Conservation (phyloP, 306 rosid species). For the Medicago lupulina region DNA sequence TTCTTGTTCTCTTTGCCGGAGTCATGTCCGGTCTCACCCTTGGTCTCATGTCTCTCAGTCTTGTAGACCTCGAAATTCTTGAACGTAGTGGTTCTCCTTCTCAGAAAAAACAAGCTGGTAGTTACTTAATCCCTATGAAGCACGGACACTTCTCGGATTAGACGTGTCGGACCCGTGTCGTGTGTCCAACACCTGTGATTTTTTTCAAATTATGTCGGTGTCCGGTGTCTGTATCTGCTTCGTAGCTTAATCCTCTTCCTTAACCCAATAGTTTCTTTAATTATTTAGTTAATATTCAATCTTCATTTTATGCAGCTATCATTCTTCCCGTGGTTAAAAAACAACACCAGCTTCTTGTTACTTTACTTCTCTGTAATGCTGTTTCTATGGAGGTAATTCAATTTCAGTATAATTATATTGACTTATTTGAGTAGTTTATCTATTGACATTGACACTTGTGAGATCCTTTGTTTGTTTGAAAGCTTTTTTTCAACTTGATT, state of each 20-base stretch:
- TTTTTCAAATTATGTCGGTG: too few species aligned
- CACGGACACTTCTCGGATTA: too few species aligned
- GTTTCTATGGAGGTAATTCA: conserved; percentile 84
- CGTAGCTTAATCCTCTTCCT: too few species aligned
- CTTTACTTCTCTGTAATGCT: conserved; percentile 93
- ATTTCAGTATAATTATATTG: not conserved
- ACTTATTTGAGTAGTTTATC: not conserved
- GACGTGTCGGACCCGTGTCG: too few species aligned
- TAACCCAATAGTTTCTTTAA: too few species aligned
- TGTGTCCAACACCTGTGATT: too few species aligned
- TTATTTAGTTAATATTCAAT: too few species aligned
- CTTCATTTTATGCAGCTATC: conserved; percentile 50
- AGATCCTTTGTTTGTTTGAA: not conserved
- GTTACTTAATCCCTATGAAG: too few species aligned
- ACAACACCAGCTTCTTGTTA: conserved; percentile 98
- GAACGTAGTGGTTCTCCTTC: conserved; percentile 79
- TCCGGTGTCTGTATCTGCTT: too few species aligned
- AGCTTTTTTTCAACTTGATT: too few species aligned
- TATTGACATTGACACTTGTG: not conserved
- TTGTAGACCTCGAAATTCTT: conserved; percentile 94
- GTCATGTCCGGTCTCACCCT: conserved; percentile 98
- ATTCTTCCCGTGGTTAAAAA: conserved; percentile 94
- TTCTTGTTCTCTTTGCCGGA: conserved; percentile 86
- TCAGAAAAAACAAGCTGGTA: conserved; percentile 89
- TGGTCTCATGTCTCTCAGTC: conserved; percentile 95